A percentile compares a stretch with the other conserved stretches of the same genome.
These are phyloP conservation scores for Lomentospora prolificans DNA, from an alignment of 2,329 filamentous ascomycete genomes.

Conservation along the genomic window DNA sequence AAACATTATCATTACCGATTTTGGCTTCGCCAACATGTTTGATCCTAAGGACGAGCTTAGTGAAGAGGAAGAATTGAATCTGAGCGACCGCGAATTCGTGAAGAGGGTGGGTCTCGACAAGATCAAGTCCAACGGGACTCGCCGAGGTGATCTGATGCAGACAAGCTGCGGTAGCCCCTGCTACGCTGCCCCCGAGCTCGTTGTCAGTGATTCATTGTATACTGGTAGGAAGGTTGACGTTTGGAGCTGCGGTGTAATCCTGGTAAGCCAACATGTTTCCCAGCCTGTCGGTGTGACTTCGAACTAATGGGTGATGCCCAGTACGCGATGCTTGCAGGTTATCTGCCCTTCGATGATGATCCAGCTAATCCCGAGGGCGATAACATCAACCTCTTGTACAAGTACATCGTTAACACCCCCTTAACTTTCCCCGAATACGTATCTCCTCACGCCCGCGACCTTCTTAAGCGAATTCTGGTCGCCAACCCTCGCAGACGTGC, in stretches of 20 bases:
- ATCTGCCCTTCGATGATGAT: slow-evolving; percentile 95
- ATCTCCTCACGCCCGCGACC: slow-evolving; percentile 87
- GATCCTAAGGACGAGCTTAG: slow-evolving; percentile 78
- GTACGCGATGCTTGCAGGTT: slow-evolving; percentile 98
- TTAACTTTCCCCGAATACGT: slow-evolving; percentile 98
- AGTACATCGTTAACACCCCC: slow-evolving; percentile 96
- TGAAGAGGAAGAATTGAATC: slow-evolving; percentile 80
- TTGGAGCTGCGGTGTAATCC: slow-evolving; percentile 97
- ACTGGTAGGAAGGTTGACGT: slow-evolving; percentile 97
- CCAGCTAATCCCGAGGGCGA: slow-evolving; percentile 97
- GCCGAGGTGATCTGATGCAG: slow-evolving; percentile 94
- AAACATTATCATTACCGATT: slow-evolving; percentile 99
- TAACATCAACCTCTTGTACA: slow-evolving; percentile 98
- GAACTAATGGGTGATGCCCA: slow-evolving; percentile 24
- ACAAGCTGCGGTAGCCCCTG: slow-evolving; percentile 97
- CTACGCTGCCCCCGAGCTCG: slow-evolving; percentile 92
- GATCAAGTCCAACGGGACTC: slow-evolving; percentile 60
- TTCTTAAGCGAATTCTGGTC: slow-evolving; percentile 85
- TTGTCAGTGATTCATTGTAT: slow-evolving; percentile 94
- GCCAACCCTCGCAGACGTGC: slow-evolving; percentile 91
- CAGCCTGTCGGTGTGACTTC: neutral
- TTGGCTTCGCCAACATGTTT: slow-evolving; percentile 97
- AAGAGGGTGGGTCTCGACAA: slow-evolving; percentile 79
- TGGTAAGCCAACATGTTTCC: slow-evolving; percentile 51
- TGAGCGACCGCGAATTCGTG: slow-evolving; percentile 80